Evolutionary conservation across 1,284 basidiomycete genomes (phyloP), one percentile per base, ranked within the genome.

Genomic region (Meira miltonrushii): DNA sequence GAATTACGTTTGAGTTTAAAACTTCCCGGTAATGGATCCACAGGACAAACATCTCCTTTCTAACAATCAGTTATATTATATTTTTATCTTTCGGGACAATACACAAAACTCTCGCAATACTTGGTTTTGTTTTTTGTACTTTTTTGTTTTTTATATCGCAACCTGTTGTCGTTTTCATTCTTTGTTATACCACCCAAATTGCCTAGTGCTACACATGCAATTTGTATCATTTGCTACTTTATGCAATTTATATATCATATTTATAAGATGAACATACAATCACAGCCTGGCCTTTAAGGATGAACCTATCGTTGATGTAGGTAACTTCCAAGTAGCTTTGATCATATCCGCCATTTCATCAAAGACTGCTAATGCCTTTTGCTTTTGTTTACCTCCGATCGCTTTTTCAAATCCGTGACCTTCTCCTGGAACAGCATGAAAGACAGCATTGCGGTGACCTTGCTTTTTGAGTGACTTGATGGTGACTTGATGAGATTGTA

Each of bases 401-500:
- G n/a, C n/a, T n/a, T 74, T 74, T 58, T 75, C 73, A 28, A 75
- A 75, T 11, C 67, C 72, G 46, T 75, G 73, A 4, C 67, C 70
- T 50, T 70, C 71, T 28, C 62, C 61, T 25, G 60, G 51, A 10
- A 73, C 52, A 28, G 55, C 56, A 43, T 67, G 49, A 55, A 75
- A 68, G 23, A 57, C 59, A 2, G 60, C 57, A 40, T 61, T 39
- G 2, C 52, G 40, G 37, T 58, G 50, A 33, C 59, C 58, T 12
- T 28, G 59, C 23, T 63, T 41, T 28, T 55, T 50, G 13, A 76
- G n/a, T n/a, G n/a, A n/a, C n/a, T n/a, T n/a, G n/a, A n/a, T n/a
- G n/a, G 60, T 33, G 62, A 64, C 13, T 65, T 46, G 7, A 69
- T 62, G 17, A 75, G 62, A 21, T 60, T 54, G 19, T 60, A 50